These are phyloP conservation scores for Apophysomyces elegans DNA, from an alignment of 371 early-diverging fungal genomes.

Conservation along the genomic window DNA sequence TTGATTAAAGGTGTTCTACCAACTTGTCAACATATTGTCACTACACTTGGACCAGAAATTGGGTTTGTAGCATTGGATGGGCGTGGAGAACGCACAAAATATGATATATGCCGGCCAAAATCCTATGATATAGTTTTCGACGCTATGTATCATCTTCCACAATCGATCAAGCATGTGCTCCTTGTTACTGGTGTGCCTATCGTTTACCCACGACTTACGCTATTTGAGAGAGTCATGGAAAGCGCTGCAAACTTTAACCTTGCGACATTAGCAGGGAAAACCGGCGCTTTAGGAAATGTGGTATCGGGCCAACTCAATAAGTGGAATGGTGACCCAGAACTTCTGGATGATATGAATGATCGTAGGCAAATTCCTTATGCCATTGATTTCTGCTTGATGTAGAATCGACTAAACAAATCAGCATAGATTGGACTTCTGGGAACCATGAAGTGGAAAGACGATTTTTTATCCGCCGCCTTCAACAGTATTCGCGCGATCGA, in stretches of 20 bases:
- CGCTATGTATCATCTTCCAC: constrained; percentile 55
- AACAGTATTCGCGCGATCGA: constrained; percentile 65
- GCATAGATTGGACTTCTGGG: constrained; percentile 65
- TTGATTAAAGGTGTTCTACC: constrained; percentile 27
- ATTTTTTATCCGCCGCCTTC: constrained; percentile 66
- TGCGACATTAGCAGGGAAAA: constrained; percentile 49
- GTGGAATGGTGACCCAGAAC: constrained; percentile 81
- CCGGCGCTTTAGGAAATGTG: constrained; percentile 53
- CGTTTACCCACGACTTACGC: constrained; percentile 73
- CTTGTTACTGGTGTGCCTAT: constrained; percentile 74
- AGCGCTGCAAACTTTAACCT: constrained; percentile 42
- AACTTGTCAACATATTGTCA: constrained; percentile 32
- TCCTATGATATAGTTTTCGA: constrained; percentile 67
- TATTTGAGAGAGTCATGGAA: constrained; percentile 63
- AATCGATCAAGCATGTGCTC: constrained; percentile 63
- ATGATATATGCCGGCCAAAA: constrained; percentile 58
- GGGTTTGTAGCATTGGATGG: constrained; percentile 70
- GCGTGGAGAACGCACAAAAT: constrained; percentile 71
- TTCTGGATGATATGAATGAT: constrained; percentile 78
- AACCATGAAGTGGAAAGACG: constrained; percentile 74
- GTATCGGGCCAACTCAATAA: constrained; percentile 52
- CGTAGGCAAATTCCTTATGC: constrained; percentile 24
- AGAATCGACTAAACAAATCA: constrained; percentile 20
- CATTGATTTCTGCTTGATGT: background rate
- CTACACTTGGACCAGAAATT: constrained; percentile 45